Base-by-base conservation (phyloP, 106 monocot species). In the Phalaenopsis equestris region DNA sequence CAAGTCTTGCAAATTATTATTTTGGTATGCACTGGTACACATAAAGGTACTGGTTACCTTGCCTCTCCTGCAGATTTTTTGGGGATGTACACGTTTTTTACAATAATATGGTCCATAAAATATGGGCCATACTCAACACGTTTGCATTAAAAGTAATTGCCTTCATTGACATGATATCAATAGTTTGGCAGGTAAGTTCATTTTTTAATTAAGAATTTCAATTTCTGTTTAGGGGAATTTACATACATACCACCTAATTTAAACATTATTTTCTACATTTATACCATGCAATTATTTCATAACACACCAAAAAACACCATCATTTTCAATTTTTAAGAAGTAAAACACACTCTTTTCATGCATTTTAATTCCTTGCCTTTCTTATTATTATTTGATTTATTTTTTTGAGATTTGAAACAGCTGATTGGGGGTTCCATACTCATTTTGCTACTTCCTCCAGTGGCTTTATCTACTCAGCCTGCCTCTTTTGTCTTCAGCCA, bases 121-220 rank as follows among this genome's bases (percentile, higher is more conserved):
- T n/a, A 48, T 91, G 91, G 90, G 89, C 93, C 8, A 43, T 89
- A 18, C 87, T 91, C 48, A 89, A 91, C 86, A 91, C 91, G 1
- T 93, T 91, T 80, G 91, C 93, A 6, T 75, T 93, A 36, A 80
- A 89, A 83, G 89, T 93, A 46, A 93, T 91, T 45, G 90, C 88
- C 68, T 82, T 90, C 65, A 68, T 88, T 4, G 88, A 92, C 55
- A 77, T 88, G 49, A 88, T 92, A 41, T 88, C 92, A 18, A 86
- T 92, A 4, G 88, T 84, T 81, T 90, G 90, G 90, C 90, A 90
- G 90, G 93, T 90, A 38, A 9, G 0, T 52, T 12, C 52, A 12
- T 10, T 52, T 12, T 52, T 52, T 52, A 10, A 52, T 52, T 52
- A 52, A 52, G 12, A 52, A 52, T 10, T 10, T 14, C 14, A 14